A percentile compares a stretch with the other conserved stretches of the same genome.
Conservation (phyloP, 2,329 filamentous ascomycete species). For the Trichoderma koningiopsis region DNA sequence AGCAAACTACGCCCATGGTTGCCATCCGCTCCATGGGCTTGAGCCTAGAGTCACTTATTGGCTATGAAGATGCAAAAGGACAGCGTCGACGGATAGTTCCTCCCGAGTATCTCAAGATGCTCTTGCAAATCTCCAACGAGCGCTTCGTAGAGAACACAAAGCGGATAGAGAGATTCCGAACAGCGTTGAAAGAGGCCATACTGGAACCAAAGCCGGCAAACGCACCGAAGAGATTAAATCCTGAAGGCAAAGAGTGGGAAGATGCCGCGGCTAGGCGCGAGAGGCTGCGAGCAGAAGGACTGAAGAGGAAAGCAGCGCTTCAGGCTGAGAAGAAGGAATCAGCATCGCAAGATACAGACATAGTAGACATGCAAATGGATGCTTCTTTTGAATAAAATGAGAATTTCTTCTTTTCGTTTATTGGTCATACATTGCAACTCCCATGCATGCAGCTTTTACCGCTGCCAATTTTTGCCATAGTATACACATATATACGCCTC, state of each 20-base stretch:
- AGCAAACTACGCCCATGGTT: slow-evolving; percentile 67
- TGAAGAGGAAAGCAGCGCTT: slow-evolving; percentile 54
- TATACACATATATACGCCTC: slow-evolving; percentile 35
- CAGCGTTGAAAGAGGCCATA: slow-evolving; percentile 48
- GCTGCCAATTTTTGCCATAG: slow-evolving; percentile 36
- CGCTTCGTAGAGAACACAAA: slow-evolving; percentile 70
- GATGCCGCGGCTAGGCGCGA: slow-evolving; percentile 54
- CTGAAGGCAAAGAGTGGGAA: slow-evolving; percentile 55
- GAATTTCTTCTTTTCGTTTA: not conserved
- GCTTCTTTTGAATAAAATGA: not conserved
- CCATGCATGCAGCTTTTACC: slow-evolving; percentile 37
- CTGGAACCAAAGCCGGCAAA: slow-evolving; percentile 28
- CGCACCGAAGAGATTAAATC: slow-evolving; percentile 31
- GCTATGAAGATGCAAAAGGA: slow-evolving; percentile 48
- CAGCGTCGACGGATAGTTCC: slow-evolving; percentile 56
- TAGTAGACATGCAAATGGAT: slow-evolving; percentile 28
- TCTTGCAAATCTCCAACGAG: slow-evolving; percentile 73
- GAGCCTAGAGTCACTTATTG: slow-evolving; percentile 79
- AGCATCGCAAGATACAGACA: slow-evolving; percentile 25
- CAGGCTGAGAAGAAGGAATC: slow-evolving; percentile 30
- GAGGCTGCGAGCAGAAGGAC: slow-evolving; percentile 60
- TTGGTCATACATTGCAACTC: slow-evolving; percentile 33
- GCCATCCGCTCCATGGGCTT: slow-evolving; percentile 84
- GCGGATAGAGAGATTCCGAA: slow-evolving; percentile 66
- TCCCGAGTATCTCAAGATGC: slow-evolving; percentile 64